These are phyloP conservation scores for Candida tropicalis DNA, from an alignment of 1,139 yeast species.

Conservation along the genomic window DNA sequence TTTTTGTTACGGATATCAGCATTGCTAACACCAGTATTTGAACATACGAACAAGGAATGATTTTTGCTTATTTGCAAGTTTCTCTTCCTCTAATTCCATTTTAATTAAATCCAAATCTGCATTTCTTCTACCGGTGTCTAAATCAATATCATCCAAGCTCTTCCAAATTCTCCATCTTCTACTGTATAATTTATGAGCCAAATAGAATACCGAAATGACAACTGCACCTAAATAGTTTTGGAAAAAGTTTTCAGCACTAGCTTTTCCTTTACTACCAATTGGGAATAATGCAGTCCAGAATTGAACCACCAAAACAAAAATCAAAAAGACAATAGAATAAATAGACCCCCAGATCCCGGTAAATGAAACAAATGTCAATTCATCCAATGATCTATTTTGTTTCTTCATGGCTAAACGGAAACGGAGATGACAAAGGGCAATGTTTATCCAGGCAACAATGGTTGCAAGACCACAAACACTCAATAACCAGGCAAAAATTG, in stretches of 20 bases:
- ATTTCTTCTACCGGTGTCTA: conserved; percentile 36
- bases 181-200: conserved; percentile 36
- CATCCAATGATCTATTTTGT: conserved; percentile 31
- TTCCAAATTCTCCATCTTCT: conserved; percentile 36
- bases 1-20: background rate
- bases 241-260: conserved; percentile 37
- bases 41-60: conserved; percentile 32
- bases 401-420: conserved; percentile 39
- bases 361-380: conserved; percentile 30
- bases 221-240: conserved; percentile 40
- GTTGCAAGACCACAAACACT: conserved; percentile 46
- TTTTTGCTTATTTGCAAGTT: conserved; percentile 12
- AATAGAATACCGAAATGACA: conserved; percentile 34
- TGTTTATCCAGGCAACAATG: conserved; percentile 45
- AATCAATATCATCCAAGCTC: conserved; percentile 31
- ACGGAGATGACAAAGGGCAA: conserved; percentile 39
- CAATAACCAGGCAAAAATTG: conserved; percentile 44
- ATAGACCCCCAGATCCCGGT: conserved; percentile 39
- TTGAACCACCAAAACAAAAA: conserved; percentile 35
- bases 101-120: conserved; percentile 23
- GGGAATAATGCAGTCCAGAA: conserved; percentile 46
- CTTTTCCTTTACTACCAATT: conserved; percentile 25
- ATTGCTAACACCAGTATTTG: conserved; percentile 36
- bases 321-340: conserved; percentile 34
- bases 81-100: conserved; percentile 16